These are phyloP conservation scores for Gyrodon lividus DNA, from an alignment of 768 basidiomycete genomes.

Conservation along the genomic window DNA sequence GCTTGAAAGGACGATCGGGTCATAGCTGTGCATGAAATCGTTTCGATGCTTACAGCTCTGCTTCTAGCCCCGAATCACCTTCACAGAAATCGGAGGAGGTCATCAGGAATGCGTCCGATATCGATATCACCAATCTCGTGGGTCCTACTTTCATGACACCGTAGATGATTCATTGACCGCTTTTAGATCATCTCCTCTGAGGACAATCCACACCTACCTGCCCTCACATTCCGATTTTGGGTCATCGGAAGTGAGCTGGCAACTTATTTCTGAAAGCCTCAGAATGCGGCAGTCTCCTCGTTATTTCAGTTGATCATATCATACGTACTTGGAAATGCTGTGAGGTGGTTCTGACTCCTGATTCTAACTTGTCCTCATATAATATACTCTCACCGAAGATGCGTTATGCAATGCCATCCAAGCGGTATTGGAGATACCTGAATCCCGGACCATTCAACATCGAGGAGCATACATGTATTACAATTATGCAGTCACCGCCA, in stretches of 20 bases:
- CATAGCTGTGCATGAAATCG: neutral
- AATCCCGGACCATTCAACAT: slow-evolving; percentile 65
- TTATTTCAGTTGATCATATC: slow-evolving; percentile 57
- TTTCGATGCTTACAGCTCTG: neutral
- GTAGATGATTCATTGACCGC: neutral
- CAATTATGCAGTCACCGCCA: slow-evolving; percentile 57
- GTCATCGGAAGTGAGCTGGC: slow-evolving; percentile 50
- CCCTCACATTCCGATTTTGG: slow-evolving; percentile 47
- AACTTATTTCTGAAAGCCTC: slow-evolving; percentile 41
- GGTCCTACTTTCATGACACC: neutral
- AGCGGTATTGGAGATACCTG: slow-evolving; percentile 46
- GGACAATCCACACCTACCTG: slow-evolving; percentile 49
- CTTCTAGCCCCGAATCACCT: neutral
- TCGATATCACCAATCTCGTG: slow-evolving; percentile 9
- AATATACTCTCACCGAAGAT: slow-evolving; percentile 4
- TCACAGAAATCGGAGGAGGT: slow-evolving; percentile 3
- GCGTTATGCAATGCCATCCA: slow-evolving; percentile 13
- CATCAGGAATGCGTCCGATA: slow-evolving; percentile 8
- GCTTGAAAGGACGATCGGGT: neutral
- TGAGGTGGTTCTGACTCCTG: slow-evolving; percentile 37
- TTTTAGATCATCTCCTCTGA: slow-evolving; percentile 45
- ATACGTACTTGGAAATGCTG: slow-evolving; percentile 50
- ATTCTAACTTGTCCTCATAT: neutral
- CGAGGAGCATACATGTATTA: slow-evolving; percentile 63
- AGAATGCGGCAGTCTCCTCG: slow-evolving; percentile 54